A percentile compares a stretch with the other conserved stretches of the same genome.
These are phyloP conservation scores for Nyssa sinensis DNA, from an alignment of 148 eudicot genomes.

Conservation along the genomic window DNA sequence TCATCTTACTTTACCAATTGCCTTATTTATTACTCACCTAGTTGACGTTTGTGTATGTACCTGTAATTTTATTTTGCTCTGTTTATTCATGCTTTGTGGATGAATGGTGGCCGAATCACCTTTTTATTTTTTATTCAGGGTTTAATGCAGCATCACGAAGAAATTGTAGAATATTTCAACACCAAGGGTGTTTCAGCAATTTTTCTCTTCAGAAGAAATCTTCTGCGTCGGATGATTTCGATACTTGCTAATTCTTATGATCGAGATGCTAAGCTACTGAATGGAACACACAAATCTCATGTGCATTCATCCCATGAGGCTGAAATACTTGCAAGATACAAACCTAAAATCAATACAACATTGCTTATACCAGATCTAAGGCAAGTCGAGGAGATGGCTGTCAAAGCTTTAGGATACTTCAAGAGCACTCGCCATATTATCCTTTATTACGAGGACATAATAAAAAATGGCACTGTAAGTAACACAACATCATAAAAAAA, in stretches of 20 bases:
- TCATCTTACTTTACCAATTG: neutral
- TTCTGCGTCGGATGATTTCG: constrained; percentile 78
- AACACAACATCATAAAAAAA: neutral
- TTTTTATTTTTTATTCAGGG: constrained; percentile 49
- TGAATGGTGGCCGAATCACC: neutral
- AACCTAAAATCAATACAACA: constrained; percentile 55
- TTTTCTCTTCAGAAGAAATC: constrained; percentile 89
- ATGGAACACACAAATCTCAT: constrained; percentile 89
- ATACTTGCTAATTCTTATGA: constrained; percentile 80
- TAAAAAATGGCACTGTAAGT: constrained; percentile 66
- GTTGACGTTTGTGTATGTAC: neutral
- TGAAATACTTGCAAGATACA: constrained; percentile 68
- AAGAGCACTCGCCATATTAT: constrained; percentile 67
- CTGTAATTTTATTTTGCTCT: neutral
- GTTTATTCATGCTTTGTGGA: neutral
- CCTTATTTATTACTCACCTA: neutral
- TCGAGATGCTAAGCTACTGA: constrained; percentile 61
- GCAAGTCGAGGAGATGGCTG: constrained; percentile 47
- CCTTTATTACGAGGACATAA: constrained; percentile 76
- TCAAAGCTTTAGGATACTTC: constrained; percentile 57
- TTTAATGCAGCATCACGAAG: constrained; percentile 74
- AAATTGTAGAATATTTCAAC: constrained; percentile 66
- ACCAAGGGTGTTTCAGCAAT: constrained; percentile 69
- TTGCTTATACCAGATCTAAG: constrained; percentile 55
- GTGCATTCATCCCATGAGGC: constrained; percentile 87